These are phyloP conservation scores for Chondrostereum purpureum DNA, from an alignment of 1,284 basidiomycete species.

Conservation along the genomic window DNA sequence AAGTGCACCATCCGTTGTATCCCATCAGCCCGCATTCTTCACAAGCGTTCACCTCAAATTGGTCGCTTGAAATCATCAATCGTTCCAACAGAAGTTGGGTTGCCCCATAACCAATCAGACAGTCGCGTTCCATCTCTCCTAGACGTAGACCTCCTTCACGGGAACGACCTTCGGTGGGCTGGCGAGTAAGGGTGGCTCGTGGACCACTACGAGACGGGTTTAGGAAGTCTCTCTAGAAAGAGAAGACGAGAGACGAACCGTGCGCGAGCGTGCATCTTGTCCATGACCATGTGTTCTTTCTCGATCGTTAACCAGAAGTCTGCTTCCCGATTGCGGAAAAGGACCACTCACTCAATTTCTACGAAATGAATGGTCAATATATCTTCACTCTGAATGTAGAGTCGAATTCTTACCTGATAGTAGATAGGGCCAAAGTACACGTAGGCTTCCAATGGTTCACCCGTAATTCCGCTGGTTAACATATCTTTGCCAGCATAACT, in stretches of 20 bases:
- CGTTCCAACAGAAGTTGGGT: slow-evolving; percentile 94
- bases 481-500: slow-evolving; percentile 98
- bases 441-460: slow-evolving; percentile 93
- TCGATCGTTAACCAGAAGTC: slow-evolving; percentile 13
- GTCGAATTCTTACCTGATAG: slow-evolving; percentile 67
- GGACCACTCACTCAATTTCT: slow-evolving; percentile 18
- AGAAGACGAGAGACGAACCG: slow-evolving; percentile 65
- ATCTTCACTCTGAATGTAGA: not conserved
- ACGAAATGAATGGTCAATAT: slow-evolving; percentile 9
- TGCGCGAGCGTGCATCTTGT: slow-evolving; percentile 99
- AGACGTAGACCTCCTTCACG: slow-evolving; percentile 95
- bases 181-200: slow-evolving; percentile 92
- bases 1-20: slow-evolving; percentile 93
- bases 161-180: slow-evolving; percentile 97
- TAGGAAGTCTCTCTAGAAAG: slow-evolving; percentile 12
- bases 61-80: slow-evolving; percentile 96
- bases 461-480: slow-evolving; percentile 96
- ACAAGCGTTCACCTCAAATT: slow-evolving; percentile 96
- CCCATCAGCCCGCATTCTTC: slow-evolving; percentile 94
- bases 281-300: slow-evolving; percentile 96
- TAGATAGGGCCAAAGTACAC: slow-evolving; percentile 99
- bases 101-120: slow-evolving; percentile 92
- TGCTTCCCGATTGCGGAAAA: slow-evolving; percentile 10
- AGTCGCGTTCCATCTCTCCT: slow-evolving; percentile 99
- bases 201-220: slow-evolving; percentile 62